Percentiles rank a stretch among this genome's conserved stretches.
These are phyloP conservation scores for Cucurbitaria berberidis DNA, from an alignment of 2,329 filamentous ascomycete genomes.

Conservation along the genomic window DNA sequence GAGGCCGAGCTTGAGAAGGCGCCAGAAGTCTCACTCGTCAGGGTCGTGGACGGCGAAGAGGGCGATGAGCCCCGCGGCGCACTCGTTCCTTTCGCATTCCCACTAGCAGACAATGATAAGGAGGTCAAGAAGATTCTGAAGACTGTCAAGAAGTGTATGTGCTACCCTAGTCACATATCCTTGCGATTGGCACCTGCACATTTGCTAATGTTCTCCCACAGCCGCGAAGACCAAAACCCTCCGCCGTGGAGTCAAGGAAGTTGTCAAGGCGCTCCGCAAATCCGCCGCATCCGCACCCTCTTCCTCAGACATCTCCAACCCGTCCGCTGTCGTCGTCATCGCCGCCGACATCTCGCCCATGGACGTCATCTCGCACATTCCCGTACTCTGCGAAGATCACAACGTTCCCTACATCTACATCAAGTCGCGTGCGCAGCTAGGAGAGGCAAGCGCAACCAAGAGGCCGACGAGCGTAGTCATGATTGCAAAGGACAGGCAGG, in stretches of 20 bases:
- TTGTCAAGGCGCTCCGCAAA: slow-evolving; percentile 97
- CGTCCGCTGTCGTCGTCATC: slow-evolving; percentile 81
- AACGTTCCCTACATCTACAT: slow-evolving; percentile 97
- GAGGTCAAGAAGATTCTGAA: slow-evolving; percentile 70
- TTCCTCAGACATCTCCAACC: slow-evolving; percentile 59
- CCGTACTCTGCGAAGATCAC: slow-evolving; percentile 97
- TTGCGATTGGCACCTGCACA: not conserved
- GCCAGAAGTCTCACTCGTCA: slow-evolving; percentile 58
- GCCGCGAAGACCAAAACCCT: slow-evolving; percentile 94
- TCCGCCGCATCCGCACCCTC: slow-evolving; percentile 72
- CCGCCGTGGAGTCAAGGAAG: slow-evolving; percentile 98
- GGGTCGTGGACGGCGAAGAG: slow-evolving; percentile 48
- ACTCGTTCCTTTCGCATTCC: slow-evolving; percentile 82
- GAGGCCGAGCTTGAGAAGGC: slow-evolving; percentile 64
- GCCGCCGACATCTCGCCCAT: slow-evolving; percentile 97
- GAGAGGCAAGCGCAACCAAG: slow-evolving; percentile 93
- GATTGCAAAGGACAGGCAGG: slow-evolving; percentile 63
- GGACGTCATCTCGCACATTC: slow-evolving; percentile 98
- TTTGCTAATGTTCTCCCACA: slow-evolving; percentile 50
- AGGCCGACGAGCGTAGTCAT: slow-evolving; percentile 96
- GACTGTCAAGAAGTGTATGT: slow-evolving; percentile 66
- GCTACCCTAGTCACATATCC: no score
- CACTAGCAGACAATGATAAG: slow-evolving; percentile 77
- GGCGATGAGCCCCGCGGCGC: slow-evolving; percentile 58
- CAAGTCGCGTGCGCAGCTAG: slow-evolving; percentile 87